These are phyloP conservation scores for Phytophthora litchii DNA, from an alignment of 352 stramenopile species.

Conservation along the genomic window DNA sequence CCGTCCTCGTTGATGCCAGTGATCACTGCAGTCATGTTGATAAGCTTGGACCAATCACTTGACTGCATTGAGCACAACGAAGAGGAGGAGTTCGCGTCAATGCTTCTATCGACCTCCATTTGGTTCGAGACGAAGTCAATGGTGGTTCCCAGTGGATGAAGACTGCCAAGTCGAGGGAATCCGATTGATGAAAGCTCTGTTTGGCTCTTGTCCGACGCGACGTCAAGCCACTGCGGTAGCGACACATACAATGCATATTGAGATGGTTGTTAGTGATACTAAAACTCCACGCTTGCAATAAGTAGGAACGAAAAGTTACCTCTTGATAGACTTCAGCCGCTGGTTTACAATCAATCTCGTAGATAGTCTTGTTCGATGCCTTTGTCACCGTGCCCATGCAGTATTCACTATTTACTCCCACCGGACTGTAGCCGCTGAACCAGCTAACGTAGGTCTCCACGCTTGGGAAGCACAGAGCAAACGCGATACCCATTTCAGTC, in stretches of 20 bases:
- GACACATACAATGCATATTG: neutral
- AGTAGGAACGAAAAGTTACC: conserved; percentile 29
- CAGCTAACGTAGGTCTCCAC: conserved; percentile 88
- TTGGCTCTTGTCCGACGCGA: conserved; percentile 76
- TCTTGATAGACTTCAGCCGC: conserved; percentile 85
- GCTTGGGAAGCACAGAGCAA: conserved; percentile 84
- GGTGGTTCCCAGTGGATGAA: conserved; percentile 83
- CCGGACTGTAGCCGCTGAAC: conserved; percentile 88
- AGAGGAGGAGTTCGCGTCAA: conserved; percentile 54
- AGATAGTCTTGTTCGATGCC: conserved; percentile 84
- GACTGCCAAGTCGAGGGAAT: conserved; percentile 81
- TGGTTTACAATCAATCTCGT: conserved; percentile 85
- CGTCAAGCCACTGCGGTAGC: conserved; percentile 70
- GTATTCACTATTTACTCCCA: conserved; percentile 74
- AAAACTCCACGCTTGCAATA: neutral
- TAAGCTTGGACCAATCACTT: conserved; percentile 80
- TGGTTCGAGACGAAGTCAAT: conserved; percentile 82
- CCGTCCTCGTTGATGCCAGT: conserved; percentile 85
- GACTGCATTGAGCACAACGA: conserved; percentile 84
- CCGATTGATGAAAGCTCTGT: conserved; percentile 76
- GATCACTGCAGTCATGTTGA: conserved; percentile 89
- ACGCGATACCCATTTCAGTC: conserved; percentile 84
- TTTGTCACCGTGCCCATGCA: conserved; percentile 90
- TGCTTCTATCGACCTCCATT: conserved; percentile 65
- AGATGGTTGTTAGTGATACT: neutral